Evolutionary conservation across 495 filamentous ascomycete species (phyloP).

Genomic region (Trichoderma parareesei): DNA sequence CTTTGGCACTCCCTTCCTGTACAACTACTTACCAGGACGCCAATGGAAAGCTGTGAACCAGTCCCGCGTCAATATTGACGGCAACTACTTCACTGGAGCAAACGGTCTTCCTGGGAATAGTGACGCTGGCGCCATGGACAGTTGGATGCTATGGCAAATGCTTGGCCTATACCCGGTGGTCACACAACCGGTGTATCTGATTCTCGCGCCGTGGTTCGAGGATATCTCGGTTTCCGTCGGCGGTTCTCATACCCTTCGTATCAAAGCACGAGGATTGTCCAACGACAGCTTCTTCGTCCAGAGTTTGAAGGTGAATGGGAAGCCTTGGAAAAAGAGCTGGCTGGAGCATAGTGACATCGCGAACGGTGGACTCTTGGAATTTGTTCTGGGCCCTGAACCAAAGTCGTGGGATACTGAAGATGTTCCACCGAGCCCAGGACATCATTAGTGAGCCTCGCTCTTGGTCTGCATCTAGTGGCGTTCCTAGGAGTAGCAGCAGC

Average conservation of each 20-base stretch:
- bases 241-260: conserved; percentile 43
- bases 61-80: conserved; percentile 43
- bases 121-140: conserved; percentile 64
- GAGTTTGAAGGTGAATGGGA: conserved; percentile 39
- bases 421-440: conserved; percentile 43
- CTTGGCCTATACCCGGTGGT: conserved; percentile 62
- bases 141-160: conserved; percentile 62
- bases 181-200: conserved; percentile 55
- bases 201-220: conserved; percentile 55
- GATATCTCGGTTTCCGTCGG: conserved; percentile 51
- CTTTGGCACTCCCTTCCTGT: conserved; percentile 64
- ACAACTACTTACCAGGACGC: conserved; percentile 51
- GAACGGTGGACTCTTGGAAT: conserved; percentile 54
- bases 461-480: no score
- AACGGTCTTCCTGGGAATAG: conserved; percentile 58
- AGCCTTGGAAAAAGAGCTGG: conserved; percentile 50
- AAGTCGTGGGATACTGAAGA: conserved; percentile 49
- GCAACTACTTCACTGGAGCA: conserved; percentile 42
- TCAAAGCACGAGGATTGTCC: conserved; percentile 43
- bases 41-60: conserved; percentile 51
- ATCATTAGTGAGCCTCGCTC: not conserved
- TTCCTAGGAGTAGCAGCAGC: no score
- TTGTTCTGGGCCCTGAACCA: conserved; percentile 49
- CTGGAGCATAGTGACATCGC: conserved; percentile 53
- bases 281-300: conserved; percentile 51